Conservation (phyloP, 306 rosid species). For the Rosa rugosa region DNA sequence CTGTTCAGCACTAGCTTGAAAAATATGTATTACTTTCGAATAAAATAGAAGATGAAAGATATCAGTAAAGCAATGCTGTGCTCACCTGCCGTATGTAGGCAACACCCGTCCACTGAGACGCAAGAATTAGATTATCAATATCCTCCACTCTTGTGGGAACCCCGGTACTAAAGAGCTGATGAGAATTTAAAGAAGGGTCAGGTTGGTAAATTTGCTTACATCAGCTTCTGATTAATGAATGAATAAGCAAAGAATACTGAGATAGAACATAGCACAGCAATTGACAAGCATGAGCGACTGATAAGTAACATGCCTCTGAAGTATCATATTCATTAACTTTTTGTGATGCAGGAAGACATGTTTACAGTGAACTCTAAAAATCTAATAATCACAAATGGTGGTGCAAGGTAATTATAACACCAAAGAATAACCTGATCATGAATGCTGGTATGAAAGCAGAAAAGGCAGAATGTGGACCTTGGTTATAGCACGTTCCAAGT, state of each 20-base stretch:
- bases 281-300: conserved; percentile 7
- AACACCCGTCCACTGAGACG: conserved; percentile 92
- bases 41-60: no score
- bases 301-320: neutral
- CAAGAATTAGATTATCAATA: conserved; percentile 69
- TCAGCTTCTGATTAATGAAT: conserved; percentile 18
- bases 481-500: conserved; percentile 69
- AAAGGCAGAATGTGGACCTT: conserved; percentile 47
- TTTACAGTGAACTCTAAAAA: neutral
- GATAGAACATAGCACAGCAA: neutral
- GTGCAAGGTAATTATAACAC: neutral
- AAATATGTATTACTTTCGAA: neutral
- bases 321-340: neutral
- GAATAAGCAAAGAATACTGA: conserved; percentile 10
- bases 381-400: neutral
- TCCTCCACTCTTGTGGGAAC: conserved; percentile 55
- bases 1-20: neutral
- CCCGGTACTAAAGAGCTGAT: conserved; percentile 64
- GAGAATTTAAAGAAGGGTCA: conserved; percentile 25
- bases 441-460: neutral
- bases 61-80: neutral
- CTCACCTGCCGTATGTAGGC: conserved; percentile 78
- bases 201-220: neutral
- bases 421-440: conserved; percentile 8
- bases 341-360: neutral